Evolutionary conservation across 805 yeast species (phyloP), one percentile per base, ranked within the genome.

Genomic region (Candida koratica): DNA sequence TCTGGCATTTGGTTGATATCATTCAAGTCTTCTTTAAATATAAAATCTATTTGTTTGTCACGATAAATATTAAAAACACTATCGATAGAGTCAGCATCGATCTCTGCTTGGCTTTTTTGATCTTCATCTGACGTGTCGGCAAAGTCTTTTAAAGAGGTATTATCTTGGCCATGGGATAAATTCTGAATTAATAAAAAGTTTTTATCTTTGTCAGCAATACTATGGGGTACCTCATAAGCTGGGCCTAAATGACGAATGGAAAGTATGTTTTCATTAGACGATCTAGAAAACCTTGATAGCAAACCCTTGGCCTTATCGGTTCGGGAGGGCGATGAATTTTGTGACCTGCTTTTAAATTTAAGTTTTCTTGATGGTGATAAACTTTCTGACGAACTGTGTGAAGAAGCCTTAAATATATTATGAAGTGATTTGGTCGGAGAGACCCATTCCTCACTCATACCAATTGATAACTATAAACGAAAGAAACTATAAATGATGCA

Each of bases 81-180:
- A 32, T 59, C 56, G 7, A 61, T 50, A 18, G 62, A 57, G 14
- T 56, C 62, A 3, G 58, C 38, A 18, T 51, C 57, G 4, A 45
- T 46, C 25, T 45, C 50, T 13, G 24, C 18, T n/a, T 25, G 28
- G 6, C 29, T 24, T 20, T 33, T 38, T 6, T 8, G 14, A 14
- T 20, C 12, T 19, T 37, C 43, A n/a, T 41, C 49, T 12, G 46
- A 42, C 32, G 69, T 56, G 43, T 66, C 72, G 12, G 71, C 71
- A 45, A 66, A 63, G 28, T 64, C 71, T 8, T 53, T 59, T 16
- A 60, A 46, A 4, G 46, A 39, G 6, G 48, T 42, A 8, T n/a
- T 13, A 11, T 25, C 31, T 16, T 29, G 13, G 6, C 14, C 4
- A 3, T 18, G 31, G 10, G 31, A 28, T 8, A 17, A 13, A 4